Evolutionary conservation across 495 filamentous ascomycete species (phyloP), one percentile per base, ranked within the genome.

Genomic region (Xylaria curta): DNA sequence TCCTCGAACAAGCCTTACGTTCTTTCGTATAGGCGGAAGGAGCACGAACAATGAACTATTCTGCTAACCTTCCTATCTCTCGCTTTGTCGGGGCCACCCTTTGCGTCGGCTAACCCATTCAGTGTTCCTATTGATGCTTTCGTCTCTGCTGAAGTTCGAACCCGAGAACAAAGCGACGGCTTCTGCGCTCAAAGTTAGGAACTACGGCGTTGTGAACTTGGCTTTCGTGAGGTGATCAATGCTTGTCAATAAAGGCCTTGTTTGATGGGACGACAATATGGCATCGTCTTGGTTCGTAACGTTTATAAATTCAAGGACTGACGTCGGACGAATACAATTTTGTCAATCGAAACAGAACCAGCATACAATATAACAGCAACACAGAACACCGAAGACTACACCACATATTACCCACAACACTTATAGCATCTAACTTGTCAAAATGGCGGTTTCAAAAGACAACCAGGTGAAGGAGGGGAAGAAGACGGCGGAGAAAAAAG

Each of bases 81-180:
- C 47, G 59, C 68, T 70, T 70, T 70, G 68, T 70, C 36, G 49
- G n/a, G 59, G 46, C 40, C 9, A 10, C 31, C 31, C 60, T 70
- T 70, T 70, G 68, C 51, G 46, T 38, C 15, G 15, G 13, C 21
- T 61, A 60, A 54, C 46, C 24, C 33, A 26, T 40, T 44, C 33
- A 56, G 33, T 63, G 19, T 3, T 70, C 13, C 28, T 19, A 54
- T 44, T 33, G 68, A 70, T 70, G 68, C 59, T 70, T 70, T 64
- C 68, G 68, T 70, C 68, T 8, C 9, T 44, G n/a, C 46, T 17
- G 38, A 46, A 70, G 33, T 19, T 40, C 33, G 21, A 53, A 63
- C 21, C 31, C 12, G 17, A 36, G 17, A 46, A 70, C 58, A 70
- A 70, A 70, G 68, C 68, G 36, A 44, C 21, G 0, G 5, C 10